phyloP scores from a whole-genome alignment of 2,329 filamentous ascomycete genomes.

The Aspergillus puulaauensis region DNA sequence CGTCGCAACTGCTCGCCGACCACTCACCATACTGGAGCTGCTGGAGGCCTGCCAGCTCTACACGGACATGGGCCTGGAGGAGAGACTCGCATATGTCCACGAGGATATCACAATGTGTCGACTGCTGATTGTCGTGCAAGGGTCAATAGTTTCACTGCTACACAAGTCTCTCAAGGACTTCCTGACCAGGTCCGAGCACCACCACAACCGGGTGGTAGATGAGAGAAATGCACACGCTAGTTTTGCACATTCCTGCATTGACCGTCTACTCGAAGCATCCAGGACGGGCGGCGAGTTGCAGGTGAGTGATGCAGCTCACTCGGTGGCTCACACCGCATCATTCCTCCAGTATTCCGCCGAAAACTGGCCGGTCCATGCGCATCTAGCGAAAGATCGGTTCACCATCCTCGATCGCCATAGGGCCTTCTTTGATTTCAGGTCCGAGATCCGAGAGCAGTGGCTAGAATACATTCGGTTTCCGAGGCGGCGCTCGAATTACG shows the following conservation, averaged over 20 bases:
- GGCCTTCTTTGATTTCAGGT: neutral
- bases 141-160: neutral
- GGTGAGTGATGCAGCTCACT: neutral
- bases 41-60: conserved; percentile 1
- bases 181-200: neutral
- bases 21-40: conserved; percentile 1
- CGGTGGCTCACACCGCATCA: neutral
- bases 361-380: neutral
- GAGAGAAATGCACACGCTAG: neutral
- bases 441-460: neutral
- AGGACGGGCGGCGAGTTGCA: neutral
- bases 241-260: neutral
- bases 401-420: neutral
- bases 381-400: neutral
- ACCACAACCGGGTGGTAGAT: neutral
- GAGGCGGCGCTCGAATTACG: neutral
- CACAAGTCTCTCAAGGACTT: conserved; percentile 14
- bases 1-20: neutral
- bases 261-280: neutral
- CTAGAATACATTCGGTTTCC: neutral
- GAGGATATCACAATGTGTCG: conserved; percentile 11
- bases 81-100: neutral
- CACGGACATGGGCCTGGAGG: neutral
- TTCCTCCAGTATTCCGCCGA: neutral
- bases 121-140: conserved; percentile 1